These are phyloP conservation scores for Antitrichia curtipendula DNA, from an alignment of 225 moss, liverwort and hornwort species.

Conservation along the genomic window DNA sequence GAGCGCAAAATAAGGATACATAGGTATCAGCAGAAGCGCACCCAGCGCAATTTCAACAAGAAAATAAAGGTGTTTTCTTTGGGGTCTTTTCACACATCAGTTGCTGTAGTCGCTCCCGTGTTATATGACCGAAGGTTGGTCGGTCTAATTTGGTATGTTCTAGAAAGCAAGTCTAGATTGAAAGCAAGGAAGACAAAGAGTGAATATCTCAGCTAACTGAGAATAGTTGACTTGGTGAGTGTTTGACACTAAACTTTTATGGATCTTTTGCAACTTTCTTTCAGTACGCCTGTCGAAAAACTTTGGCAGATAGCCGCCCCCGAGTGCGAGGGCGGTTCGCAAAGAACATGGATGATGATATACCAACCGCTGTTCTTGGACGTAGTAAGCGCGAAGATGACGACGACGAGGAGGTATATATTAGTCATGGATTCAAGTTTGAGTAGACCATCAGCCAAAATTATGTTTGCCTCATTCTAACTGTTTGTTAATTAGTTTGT, in stretches of 20 bases:
- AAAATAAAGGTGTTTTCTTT: slow-evolving; percentile 68
- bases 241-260: background rate
- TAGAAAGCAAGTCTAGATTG: background rate
- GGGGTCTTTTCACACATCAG: background rate
- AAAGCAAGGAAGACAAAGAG: background rate
- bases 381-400: slow-evolving; percentile 69
- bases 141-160: background rate
- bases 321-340: slow-evolving; percentile 95
- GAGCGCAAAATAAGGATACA: slow-evolving; percentile 92
- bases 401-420: slow-evolving; percentile 80
- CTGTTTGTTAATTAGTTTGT: background rate
- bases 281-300: slow-evolving; percentile 97
- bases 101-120: background rate
- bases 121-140: background rate
- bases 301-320: slow-evolving; percentile 92
- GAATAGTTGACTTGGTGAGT: background rate
- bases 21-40: slow-evolving; percentile 93
- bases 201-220: background rate
- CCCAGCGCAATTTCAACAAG: slow-evolving; percentile 94
- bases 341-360: slow-evolving; percentile 80
- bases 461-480: background rate
- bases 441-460: background rate
- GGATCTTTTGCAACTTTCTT: background rate
- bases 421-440: background rate
- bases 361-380: slow-evolving; percentile 27